Percentiles rank a stretch among this genome's conserved stretches.
These are phyloP conservation scores for Fusarium temperatum DNA, from an alignment of 2,329 filamentous ascomycete genomes.

Conservation along the genomic window DNA sequence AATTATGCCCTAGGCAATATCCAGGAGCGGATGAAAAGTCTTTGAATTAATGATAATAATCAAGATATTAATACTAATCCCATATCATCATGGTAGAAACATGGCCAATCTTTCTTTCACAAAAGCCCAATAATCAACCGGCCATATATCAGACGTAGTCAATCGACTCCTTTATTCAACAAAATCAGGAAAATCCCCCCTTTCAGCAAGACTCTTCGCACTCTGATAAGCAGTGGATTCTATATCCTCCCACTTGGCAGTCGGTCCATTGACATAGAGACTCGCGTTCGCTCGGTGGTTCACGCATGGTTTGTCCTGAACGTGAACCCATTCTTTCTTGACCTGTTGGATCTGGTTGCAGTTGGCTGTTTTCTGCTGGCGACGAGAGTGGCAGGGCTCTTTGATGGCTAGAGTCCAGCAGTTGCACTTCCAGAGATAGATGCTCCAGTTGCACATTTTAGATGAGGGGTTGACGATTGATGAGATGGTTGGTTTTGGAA, in stretches of 20 bases:
- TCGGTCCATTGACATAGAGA: not conserved
- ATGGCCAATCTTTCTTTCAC: not conserved
- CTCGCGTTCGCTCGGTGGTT: not conserved
- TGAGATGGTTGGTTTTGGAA: not conserved
- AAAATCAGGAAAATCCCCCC: not conserved
- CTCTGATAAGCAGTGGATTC: conserved; percentile 13
- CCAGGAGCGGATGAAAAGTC: not conserved
- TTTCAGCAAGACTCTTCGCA: not conserved
- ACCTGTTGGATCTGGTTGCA: conserved; percentile 24
- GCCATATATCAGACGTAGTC: not conserved
- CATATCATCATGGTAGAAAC: not conserved
- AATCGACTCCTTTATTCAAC: not conserved
- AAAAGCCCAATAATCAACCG: not conserved
- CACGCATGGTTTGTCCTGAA: conserved; percentile 11
- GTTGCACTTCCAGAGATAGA: conserved; percentile 22
- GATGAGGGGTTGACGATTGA: not conserved
- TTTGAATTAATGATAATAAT: not conserved
- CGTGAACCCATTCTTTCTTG: conserved; percentile 18
- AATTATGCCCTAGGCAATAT: not conserved
- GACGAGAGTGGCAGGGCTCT: conserved; percentile 17
- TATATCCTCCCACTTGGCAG: conserved; percentile 12
- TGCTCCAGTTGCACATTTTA: conserved; percentile 29
- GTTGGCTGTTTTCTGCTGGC: conserved; percentile 4
- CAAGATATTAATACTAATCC: not conserved
- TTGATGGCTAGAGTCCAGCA: conserved; percentile 17